phyloP scores from a whole-genome alignment of 2,329 filamentous ascomycete species.

The Aspergillus sojae region DNA sequence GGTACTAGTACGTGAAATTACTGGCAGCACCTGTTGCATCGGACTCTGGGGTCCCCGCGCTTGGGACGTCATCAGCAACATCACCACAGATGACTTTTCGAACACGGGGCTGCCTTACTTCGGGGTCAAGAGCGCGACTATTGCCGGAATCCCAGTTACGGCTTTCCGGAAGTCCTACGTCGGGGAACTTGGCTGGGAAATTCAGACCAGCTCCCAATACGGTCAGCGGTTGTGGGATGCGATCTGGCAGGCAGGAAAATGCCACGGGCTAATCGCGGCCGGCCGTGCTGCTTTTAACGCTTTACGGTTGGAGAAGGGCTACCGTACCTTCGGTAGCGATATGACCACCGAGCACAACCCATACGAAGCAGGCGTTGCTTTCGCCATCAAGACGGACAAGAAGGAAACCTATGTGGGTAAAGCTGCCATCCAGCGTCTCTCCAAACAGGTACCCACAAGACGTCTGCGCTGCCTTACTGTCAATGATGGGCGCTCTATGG shows the following conservation, averaged over 20 bases:
- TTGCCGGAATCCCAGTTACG: conserved; percentile 60
- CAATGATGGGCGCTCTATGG: conserved; percentile 59
- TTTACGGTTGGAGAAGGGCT: conserved; percentile 62
- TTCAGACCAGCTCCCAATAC: conserved; percentile 62
- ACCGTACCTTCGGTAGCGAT: conserved; percentile 59
- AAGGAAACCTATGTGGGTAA: conserved; percentile 53
- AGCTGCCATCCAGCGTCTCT: conserved; percentile 49
- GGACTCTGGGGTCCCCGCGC: conserved; percentile 65
- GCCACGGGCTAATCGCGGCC: conserved; percentile 60
- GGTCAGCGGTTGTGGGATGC: conserved; percentile 63
- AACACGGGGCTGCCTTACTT: conserved; percentile 52
- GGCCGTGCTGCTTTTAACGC: conserved; percentile 62
- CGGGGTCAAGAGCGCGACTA: conserved; percentile 50
- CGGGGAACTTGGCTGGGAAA: conserved; percentile 65
- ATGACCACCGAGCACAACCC: conserved; percentile 65
- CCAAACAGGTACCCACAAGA: conserved; percentile 42
- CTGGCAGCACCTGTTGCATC: conserved; percentile 61
- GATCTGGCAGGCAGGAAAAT: conserved; percentile 57
- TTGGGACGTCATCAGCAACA: conserved; percentile 51
- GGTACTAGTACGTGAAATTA: conserved; percentile 61
- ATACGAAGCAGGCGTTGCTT: conserved; percentile 59
- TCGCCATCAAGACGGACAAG: conserved; percentile 49
- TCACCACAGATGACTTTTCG: conserved; percentile 34
- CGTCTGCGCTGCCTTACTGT: conserved; percentile 54
- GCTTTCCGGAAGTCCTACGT: conserved; percentile 62